Conservation (phyloP, 306 rosid genomes). For the Morella rubra region DNA sequence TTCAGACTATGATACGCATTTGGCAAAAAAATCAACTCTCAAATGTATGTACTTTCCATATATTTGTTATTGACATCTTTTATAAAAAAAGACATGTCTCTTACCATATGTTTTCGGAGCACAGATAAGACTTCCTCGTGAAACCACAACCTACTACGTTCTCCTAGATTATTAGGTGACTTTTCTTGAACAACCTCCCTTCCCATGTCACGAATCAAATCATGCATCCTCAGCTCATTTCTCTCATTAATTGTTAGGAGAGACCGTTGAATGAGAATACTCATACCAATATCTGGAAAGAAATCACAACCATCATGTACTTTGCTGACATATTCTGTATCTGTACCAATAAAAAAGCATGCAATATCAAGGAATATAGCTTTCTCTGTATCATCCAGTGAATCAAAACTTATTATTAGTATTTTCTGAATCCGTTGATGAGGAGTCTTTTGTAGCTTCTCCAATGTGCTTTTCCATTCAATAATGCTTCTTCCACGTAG, state of each 20-base stretch:
- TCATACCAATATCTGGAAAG: conserved; percentile 33
- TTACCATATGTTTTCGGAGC: too few relatives aligned
- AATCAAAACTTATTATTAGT: conserved; percentile 30
- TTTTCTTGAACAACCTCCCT: conserved; percentile 31
- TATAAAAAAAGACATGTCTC: too few relatives aligned
- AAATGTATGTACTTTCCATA: too few relatives aligned
- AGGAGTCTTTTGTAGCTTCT: conserved; percentile 31
- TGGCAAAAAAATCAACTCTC: too few relatives aligned
- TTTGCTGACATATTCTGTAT: conserved; percentile 4
- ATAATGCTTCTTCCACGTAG: conserved; percentile 13
- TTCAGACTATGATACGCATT: too few relatives aligned
- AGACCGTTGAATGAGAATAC: conserved; percentile 28
- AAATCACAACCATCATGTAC: conserved; percentile 35
- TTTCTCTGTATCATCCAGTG: conserved; percentile 5
- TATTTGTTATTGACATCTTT: too few relatives aligned
- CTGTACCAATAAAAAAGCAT: conserved; percentile 41
- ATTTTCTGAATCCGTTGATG: conserved; percentile 28
- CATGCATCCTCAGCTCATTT: conserved; percentile 25
- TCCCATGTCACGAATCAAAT: conserved; percentile 44
- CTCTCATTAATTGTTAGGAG: conserved; percentile 28
- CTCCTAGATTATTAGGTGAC: conserved; percentile 10
- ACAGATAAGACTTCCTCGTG: neutral
- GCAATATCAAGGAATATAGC: conserved; percentile 44
- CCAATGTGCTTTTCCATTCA: conserved; percentile 35
- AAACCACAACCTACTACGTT: conserved; percentile 28